phyloP scores from a whole-genome alignment of 768 basidiomycete species.

The Hypholoma fasciculare region DNA sequence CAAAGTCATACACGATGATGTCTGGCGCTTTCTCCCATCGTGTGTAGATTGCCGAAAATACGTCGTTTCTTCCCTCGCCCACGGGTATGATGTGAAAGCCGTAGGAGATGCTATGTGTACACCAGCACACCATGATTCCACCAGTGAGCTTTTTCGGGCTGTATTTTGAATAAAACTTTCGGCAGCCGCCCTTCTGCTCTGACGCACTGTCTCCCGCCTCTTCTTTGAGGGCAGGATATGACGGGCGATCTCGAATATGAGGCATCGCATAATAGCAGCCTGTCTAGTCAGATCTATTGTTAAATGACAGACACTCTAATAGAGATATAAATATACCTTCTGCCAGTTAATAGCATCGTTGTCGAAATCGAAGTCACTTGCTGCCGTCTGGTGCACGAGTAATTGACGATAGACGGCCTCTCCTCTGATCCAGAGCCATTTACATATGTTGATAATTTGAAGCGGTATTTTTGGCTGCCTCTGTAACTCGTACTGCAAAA shows the following conservation, averaged over 20 bases:
- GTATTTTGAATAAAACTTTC: conserved; percentile 28
- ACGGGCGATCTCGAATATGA: neutral
- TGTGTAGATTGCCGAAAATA: conserved; percentile 35
- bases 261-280: neutral
- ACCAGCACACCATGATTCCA: conserved; percentile 32
- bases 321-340: neutral
- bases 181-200: neutral
- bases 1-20: conserved; percentile 19
- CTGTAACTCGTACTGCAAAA: neutral
- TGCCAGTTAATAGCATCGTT: neutral
- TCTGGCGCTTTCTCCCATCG: conserved; percentile 27
- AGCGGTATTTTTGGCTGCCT: too few species aligned
- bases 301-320: neutral
- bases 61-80: conserved; percentile 37
- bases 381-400: too few species aligned
- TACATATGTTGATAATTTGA: too few species aligned
- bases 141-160: conserved; percentile 25
- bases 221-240: neutral
- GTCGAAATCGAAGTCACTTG: too few species aligned
- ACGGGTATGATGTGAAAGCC: conserved; percentile 35
- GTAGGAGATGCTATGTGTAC: conserved; percentile 31
- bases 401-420: too few species aligned
- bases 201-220: neutral
- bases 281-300: neutral
- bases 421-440: neutral